These are phyloP conservation scores for Pseudozyma thailandica DNA, from an alignment of 1,284 basidiomycete species.

Conservation along the genomic window DNA sequence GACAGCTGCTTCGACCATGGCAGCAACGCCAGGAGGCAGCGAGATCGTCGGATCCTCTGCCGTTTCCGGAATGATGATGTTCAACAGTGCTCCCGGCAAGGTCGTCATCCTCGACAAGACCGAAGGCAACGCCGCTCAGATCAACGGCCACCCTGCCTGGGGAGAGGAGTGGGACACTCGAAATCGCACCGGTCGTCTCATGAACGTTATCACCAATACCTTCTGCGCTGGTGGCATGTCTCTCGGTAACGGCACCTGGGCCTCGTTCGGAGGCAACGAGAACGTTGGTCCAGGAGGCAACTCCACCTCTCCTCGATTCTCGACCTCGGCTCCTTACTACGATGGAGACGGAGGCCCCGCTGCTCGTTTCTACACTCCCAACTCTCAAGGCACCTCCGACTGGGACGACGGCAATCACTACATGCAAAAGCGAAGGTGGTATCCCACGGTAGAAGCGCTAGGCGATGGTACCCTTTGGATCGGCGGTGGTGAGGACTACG, in stretches of 20 bases:
- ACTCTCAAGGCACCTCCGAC: conserved; percentile 16
- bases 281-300: conserved; percentile 60
- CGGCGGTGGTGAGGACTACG: conserved; percentile 37
- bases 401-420: conserved; percentile 37
- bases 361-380: conserved; percentile 40
- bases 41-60: conserved; percentile 48
- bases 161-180: conserved; percentile 51
- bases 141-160: conserved; percentile 56
- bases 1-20: conserved; percentile 24
- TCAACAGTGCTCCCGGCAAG: conserved; percentile 54
- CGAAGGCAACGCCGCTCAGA: conserved; percentile 61
- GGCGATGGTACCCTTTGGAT: conserved; percentile 42
- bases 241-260: conserved; percentile 66
- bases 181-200: conserved; percentile 44
- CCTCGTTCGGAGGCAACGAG: conserved; percentile 65
- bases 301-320: conserved; percentile 31
- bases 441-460: conserved; percentile 46
- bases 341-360: conserved; percentile 46
- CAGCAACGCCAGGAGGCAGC: conserved; percentile 45
- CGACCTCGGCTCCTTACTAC: conserved; percentile 26
- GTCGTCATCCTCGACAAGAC: conserved; percentile 68
- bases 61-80: conserved; percentile 64
- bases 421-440: conserved; percentile 43
- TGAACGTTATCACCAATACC: conserved; percentile 67
- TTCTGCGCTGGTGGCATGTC: conserved; percentile 67